Evolutionary conservation across 2,329 filamentous ascomycete species (phyloP), one percentile per base, ranked within the genome.

Genomic region (Aspergillus carbonarius): DNA sequence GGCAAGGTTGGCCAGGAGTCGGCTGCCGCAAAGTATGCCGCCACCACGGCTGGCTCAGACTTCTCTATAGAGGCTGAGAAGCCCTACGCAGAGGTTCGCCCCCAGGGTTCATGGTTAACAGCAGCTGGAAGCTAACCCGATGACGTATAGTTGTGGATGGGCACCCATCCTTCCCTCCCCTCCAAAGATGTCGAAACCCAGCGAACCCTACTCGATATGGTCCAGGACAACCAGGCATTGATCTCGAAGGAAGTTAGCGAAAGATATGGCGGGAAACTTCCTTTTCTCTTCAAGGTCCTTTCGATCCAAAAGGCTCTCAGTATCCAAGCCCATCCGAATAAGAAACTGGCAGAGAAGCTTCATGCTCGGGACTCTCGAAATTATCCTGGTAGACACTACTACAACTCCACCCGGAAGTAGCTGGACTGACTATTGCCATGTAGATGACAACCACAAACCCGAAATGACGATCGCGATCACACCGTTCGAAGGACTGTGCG

Each of bases 401-500:
- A 20, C 1, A 15, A n/a, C n/a, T n/a, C 35, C 17, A 44, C 10
- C 44, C 18, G 25, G n/a, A 37, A 18, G 2, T 5, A 15, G 15
- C 8, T 30, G n/a, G 7, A 23, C 25, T 58, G n/a, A 54, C 40
- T 8, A 3, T 40, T 35, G 42, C 66, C 65, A 37, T 58, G 12
- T 40, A 76, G 92, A 99, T 81, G 93, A 98, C 81, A 99, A 99
- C 80, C 95, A 99, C 83, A 99, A 99, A 80, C 95, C 95, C 34
- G 95, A 99, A 79, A 99, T 99, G 95, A 93, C 95, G 62, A 96
- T 99, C 75, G 95, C 95, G 62, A 89, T 99, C 69, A 98, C 95
- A 1, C 89, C 92, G 0, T 99, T 99, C 66, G 93, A 98, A 73
- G 95, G 95, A 0, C 85, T 99, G 34, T 99, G 95, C 70, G 95